Percentiles rank a stretch among this genome's conserved stretches.
Evolutionary conservation across 2,329 filamentous ascomycete species (phyloP).

Genomic region (Curvularia hawaiiensis): DNA sequence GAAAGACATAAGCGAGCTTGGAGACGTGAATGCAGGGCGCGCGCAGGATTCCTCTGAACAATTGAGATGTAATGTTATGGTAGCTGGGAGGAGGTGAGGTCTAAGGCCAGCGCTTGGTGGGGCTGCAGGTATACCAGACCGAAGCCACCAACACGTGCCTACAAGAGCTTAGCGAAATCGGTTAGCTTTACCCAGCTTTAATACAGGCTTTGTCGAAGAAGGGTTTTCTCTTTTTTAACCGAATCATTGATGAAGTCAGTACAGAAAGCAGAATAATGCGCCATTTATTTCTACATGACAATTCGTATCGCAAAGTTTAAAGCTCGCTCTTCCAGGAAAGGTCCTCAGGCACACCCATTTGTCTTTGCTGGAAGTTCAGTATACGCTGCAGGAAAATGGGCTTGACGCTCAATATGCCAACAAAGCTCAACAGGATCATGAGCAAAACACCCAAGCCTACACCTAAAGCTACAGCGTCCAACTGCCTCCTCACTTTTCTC

Average conservation of each 20-base stretch:
- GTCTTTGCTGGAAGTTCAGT: slow-evolving; percentile 31
- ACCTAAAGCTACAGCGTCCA: slow-evolving; percentile 29
- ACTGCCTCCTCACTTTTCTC: slow-evolving; percentile 31
- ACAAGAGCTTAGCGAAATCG: background rate
- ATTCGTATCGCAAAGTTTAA: background rate
- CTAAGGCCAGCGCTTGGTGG: background rate
- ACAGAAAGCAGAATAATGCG: background rate
- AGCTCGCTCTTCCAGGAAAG: slow-evolving; percentile 19
- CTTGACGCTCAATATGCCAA: slow-evolving; percentile 25
- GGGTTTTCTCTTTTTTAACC: background rate
- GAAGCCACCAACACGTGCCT: background rate
- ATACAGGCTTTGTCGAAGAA: background rate
- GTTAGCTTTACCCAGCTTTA: background rate
- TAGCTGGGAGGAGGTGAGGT: background rate
- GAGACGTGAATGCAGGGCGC: background rate
- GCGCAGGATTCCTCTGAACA: background rate
- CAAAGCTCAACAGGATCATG: slow-evolving; percentile 27
- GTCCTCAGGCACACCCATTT: slow-evolving; percentile 26
- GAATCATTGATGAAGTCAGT: background rate
- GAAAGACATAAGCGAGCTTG: background rate
- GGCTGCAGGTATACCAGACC: background rate
- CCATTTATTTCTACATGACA: background rate
- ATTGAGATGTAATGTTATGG: background rate
- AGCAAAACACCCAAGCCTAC: slow-evolving; percentile 26
- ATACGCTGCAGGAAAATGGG: slow-evolving; percentile 28